Conservation (phyloP, 345 rosid genomes). For the Firmiana major region DNA sequence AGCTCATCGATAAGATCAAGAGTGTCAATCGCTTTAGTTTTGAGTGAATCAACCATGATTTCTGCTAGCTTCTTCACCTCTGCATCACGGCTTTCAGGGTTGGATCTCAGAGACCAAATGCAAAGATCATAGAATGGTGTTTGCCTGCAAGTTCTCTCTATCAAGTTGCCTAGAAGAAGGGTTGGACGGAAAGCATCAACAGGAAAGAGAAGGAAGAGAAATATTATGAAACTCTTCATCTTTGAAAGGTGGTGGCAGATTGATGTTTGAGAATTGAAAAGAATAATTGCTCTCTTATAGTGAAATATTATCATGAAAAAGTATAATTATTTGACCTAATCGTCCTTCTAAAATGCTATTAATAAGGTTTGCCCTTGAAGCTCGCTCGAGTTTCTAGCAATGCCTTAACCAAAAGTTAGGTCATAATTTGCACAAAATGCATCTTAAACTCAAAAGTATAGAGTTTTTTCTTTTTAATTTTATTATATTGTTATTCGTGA, state of each 20-base stretch:
- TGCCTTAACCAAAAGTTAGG: background rate
- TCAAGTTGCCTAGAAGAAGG: conserved; percentile 17
- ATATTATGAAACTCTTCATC: conserved; percentile 16
- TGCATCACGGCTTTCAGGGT: conserved; percentile 19
- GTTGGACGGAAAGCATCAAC: conserved; percentile 18
- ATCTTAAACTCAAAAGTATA: background rate
- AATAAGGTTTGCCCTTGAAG: background rate
- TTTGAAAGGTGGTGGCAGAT: background rate
- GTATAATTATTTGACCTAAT: background rate
- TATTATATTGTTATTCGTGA: too few relatives aligned
- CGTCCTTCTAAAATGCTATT: background rate
- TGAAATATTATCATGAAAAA: background rate
- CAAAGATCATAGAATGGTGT: conserved; percentile 28
- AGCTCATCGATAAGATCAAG: conserved; percentile 17
- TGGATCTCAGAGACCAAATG: conserved; percentile 10
- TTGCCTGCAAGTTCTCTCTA: conserved; percentile 28
- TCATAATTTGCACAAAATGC: background rate
- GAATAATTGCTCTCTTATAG: background rate
- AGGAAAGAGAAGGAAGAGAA: conserved; percentile 14
- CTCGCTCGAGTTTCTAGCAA: background rate
- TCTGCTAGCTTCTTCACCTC: conserved; percentile 22
- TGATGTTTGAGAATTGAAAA: background rate
- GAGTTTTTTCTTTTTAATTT: too few relatives aligned
- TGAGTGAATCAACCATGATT: conserved; percentile 23
- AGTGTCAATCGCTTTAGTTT: conserved; percentile 19